Percentiles rank a stretch among this genome's conserved stretches.
phyloP scores from a whole-genome alignment of 2,329 filamentous ascomycete genomes.

The Pestalotiopsis sp. region DNA sequence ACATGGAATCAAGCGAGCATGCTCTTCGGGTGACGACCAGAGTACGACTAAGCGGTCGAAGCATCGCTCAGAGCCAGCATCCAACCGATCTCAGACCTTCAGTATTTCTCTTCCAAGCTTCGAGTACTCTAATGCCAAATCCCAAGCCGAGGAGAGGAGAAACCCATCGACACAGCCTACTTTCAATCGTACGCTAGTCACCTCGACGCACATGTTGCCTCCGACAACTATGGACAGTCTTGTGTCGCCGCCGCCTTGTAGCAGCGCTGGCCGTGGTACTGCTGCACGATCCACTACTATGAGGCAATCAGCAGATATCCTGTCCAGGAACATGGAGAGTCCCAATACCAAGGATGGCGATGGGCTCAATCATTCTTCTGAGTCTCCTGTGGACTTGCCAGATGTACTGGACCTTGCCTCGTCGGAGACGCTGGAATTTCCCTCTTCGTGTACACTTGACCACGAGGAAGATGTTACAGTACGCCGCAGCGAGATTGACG shows the following conservation, averaged over 20 bases:
- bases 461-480: background rate
- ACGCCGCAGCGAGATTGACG: conserved; percentile 14
- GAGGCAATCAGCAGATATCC: too few relatives aligned
- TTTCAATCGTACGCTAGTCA: background rate
- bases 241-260: background rate
- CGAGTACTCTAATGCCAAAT: too few relatives aligned
- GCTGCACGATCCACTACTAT: too few relatives aligned
- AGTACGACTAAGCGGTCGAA: background rate
- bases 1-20: background rate
- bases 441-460: background rate
- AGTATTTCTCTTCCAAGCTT: too few relatives aligned
- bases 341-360: too few relatives aligned
- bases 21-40: background rate
- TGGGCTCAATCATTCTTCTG: too few relatives aligned
- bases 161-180: too few relatives aligned
- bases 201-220: background rate
- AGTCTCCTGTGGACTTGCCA: too few relatives aligned
- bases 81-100: background rate
- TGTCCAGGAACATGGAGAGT: too few relatives aligned
- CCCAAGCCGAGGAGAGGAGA: too few relatives aligned
- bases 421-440: background rate
- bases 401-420: background rate
- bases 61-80: background rate
- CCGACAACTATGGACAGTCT: background rate
- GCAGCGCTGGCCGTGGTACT: background rate